A percentile compares a stretch with the other conserved stretches of the same genome.
Conservation (phyloP, 306 rosid genomes). For the Senna siamea region DNA sequence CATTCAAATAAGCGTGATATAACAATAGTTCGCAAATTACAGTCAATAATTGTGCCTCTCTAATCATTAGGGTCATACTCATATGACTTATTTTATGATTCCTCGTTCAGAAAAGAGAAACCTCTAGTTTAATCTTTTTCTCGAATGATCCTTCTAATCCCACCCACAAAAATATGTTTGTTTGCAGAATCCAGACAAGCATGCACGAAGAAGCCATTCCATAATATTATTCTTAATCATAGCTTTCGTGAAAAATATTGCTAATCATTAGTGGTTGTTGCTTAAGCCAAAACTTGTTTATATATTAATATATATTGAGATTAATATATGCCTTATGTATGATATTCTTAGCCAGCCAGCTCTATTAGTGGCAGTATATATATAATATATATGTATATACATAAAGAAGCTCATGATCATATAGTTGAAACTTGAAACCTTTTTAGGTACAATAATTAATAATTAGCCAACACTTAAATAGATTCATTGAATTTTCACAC, state of each 20-base stretch:
- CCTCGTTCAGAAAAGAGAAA: constrained; percentile 18
- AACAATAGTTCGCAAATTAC: constrained; percentile 24
- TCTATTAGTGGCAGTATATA: too few relatives aligned
- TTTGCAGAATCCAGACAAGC: constrained; percentile 31
- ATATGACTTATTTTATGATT: constrained; percentile 21
- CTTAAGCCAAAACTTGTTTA: background rate
- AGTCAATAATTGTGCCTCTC: constrained; percentile 53
- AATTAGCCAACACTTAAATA: background rate
- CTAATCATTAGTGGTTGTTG: constrained; percentile 1
- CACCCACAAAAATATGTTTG: constrained; percentile 21
- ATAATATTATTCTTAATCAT: constrained; percentile 21
- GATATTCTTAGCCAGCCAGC: too few relatives aligned
- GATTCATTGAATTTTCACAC: background rate
- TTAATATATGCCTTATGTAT: too few relatives aligned
- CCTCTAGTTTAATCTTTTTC: constrained; percentile 12
- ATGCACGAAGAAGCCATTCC: constrained; percentile 13
- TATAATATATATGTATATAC: too few relatives aligned
- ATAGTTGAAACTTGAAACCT: background rate
- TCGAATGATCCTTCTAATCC: constrained; percentile 26
- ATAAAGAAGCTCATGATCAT: background rate
- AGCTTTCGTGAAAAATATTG: background rate
- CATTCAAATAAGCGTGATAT: constrained; percentile 32
- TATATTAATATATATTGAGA: too few relatives aligned
- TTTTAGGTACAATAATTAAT: background rate
- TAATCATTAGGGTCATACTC: constrained; percentile 50